Evolutionary conservation across 1,284 basidiomycete genomes (phyloP).

Genomic region (Cutaneotrichosporon cutaneum): DNA sequence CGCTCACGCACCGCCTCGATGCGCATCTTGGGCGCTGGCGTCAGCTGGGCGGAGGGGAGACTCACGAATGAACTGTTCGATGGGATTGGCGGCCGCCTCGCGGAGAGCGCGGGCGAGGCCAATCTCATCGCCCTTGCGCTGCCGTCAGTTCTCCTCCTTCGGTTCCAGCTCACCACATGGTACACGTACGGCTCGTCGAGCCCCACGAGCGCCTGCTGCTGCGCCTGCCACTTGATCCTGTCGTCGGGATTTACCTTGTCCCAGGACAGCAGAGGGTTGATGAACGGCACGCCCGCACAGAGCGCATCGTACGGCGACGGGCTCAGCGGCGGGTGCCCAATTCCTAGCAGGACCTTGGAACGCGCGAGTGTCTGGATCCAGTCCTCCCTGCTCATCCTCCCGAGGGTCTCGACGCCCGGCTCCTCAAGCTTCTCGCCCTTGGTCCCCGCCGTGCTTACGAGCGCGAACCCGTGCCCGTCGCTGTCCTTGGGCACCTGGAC

Average conservation of each 20-base stretch:
- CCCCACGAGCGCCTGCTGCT: constrained; percentile 46
- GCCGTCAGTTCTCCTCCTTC: background rate
- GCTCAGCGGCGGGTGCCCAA: constrained; percentile 16
- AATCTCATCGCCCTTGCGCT: constrained; percentile 28
- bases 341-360: constrained; percentile 19
- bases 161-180: constrained; percentile 33
- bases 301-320: constrained; percentile 50
- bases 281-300: constrained; percentile 54
- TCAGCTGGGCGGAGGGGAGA: background rate
- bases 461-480: background rate
- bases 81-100: constrained; percentile 33
- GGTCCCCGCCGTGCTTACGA: constrained; percentile 7
- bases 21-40: constrained; percentile 26
- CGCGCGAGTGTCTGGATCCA: constrained; percentile 15
- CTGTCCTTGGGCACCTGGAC: background rate
- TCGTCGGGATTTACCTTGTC: constrained; percentile 45
- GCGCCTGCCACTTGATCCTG: constrained; percentile 46
- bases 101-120: constrained; percentile 33
- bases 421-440: background rate
- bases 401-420: constrained; percentile 15
- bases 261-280: constrained; percentile 54
- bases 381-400: constrained; percentile 10
- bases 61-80: constrained; percentile 33
- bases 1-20: constrained; percentile 25
- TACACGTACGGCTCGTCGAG: constrained; percentile 51